Evolutionary conservation across 306 rosid genomes (phyloP).

Genomic region (Crotalaria pallida): DNA sequence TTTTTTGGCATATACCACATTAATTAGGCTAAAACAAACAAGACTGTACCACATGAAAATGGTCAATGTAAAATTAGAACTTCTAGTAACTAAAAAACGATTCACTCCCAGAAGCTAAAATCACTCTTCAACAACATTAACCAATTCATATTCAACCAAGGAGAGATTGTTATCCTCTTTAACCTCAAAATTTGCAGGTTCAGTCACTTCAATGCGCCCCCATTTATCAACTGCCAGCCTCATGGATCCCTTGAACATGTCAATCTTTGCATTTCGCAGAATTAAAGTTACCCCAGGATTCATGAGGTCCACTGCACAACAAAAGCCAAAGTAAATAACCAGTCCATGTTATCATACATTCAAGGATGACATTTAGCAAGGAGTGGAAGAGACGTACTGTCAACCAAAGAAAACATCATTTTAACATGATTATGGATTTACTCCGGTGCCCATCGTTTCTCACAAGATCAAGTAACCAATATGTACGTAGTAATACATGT

Average conservation of each 20-base stretch:
- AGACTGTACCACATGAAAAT: conserved; percentile 25
- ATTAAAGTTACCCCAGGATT: conserved; percentile 42
- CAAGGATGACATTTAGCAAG: background rate
- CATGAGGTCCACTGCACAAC: conserved; percentile 51
- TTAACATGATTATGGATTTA: background rate
- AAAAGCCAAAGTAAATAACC: background rate
- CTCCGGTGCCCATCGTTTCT: background rate
- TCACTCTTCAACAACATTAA: conserved; percentile 51
- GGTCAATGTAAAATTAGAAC: conserved; percentile 24
- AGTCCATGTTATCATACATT: background rate
- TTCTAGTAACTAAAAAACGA: conserved; percentile 18
- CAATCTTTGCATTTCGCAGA: conserved; percentile 66
- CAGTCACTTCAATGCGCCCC: conserved; percentile 64
- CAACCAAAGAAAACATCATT: background rate
- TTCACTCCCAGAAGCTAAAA: conserved; percentile 20
- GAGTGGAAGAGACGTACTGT: background rate
- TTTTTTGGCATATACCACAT: background rate
- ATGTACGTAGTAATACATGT: background rate
- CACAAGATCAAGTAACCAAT: background rate
- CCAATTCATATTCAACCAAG: conserved; percentile 59
- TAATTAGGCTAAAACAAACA: conserved; percentile 19
- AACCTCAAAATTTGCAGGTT: conserved; percentile 49
- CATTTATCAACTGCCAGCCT: conserved; percentile 72
- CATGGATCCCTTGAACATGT: conserved; percentile 76
- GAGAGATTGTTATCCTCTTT: conserved; percentile 69